Base-by-base conservation (phyloP, 1,139 yeast species). In the Scheffersomyces illinoinensis region DNA sequence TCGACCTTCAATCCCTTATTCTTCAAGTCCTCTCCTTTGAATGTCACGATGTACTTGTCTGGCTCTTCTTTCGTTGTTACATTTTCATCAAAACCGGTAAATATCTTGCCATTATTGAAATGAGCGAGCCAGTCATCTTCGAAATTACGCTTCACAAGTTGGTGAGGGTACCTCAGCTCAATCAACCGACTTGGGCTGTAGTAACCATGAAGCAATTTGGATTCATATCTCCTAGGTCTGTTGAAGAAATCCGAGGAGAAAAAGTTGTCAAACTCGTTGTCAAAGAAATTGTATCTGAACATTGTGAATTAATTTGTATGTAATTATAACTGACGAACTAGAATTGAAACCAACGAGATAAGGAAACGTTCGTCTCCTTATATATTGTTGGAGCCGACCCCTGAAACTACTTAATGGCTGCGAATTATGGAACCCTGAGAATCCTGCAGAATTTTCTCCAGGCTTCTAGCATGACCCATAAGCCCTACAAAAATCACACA, bases 1-100 rank as follows among this genome's bases (percentile, higher is more conserved):
- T 72, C 73, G 56, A 73, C 64, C 52, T 67, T 68, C 52, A 73
- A 66, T 54, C 71, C 72, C 47, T 71, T 70, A 46, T 66, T 61
- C 17, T 65, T 62, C 50, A 72, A 64, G 48, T 68, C 62, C n/a
- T 48, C 51, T 14, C 21, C 51, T 48, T 48, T 48, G 51, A 55
- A 23, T 4, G 39, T 19, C 48, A 55, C 54, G 21, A 52, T 17
- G 23, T 52, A 55, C 19, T 46, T 20, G 52, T 55, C 55, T 21
- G 52, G n/a, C 10, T 47, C 53, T 50, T 55, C 57, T n/a, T 55
- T 51, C 19, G 48, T 26, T 7, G 24, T 24, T 5, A 48, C 51
- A 17, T 48, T 24, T 14, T 48, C 24, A 17, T 48, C 51, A 48
- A 48, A 48, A 24, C 51, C 24, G 14, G 39, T 46, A 53, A 21